These are phyloP conservation scores for Hyphopichia wangnamkhiaoensis DNA, from an alignment of 1,139 yeast genomes.

Conservation along the genomic window DNA sequence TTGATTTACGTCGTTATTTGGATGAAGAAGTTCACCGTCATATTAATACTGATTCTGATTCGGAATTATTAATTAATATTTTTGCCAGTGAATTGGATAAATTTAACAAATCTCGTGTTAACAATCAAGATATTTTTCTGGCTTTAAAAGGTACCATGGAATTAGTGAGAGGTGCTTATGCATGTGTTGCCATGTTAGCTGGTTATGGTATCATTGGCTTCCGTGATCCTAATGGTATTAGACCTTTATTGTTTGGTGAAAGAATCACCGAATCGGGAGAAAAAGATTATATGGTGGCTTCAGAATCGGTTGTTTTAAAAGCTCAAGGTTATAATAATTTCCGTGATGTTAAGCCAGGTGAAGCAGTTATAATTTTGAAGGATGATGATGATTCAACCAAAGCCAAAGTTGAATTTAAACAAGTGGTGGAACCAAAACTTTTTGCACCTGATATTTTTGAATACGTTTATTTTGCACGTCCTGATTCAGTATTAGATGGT, in stretches of 20 bases:
- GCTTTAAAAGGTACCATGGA: constrained; percentile 84
- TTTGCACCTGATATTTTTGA: constrained; percentile 97
- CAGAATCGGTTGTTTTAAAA: constrained; percentile 91
- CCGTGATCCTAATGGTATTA: constrained; percentile 95
- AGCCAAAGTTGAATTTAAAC: constrained; percentile 69
- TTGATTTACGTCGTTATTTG: constrained; percentile 70
- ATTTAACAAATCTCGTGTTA: constrained; percentile 90
- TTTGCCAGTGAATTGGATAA: constrained; percentile 92
- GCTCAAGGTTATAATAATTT: constrained; percentile 87
- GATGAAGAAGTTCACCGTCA: constrained; percentile 97
- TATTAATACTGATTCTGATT: constrained; percentile 94
- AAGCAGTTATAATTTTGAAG: constrained; percentile 91
- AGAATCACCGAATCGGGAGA: constrained; percentile 68
- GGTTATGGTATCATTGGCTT: constrained; percentile 96
- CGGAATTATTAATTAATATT: constrained; percentile 83
- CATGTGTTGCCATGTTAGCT: constrained; percentile 92
- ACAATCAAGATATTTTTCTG: constrained; percentile 81
- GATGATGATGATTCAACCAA: constrained; percentile 39
- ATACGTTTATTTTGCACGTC: constrained; percentile 96
- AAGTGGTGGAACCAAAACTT: constrained; percentile 74
- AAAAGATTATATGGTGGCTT: constrained; percentile 91
- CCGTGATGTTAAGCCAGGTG: constrained; percentile 89
- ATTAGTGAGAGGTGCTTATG: constrained; percentile 90
- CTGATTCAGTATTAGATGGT: constrained; percentile 95
- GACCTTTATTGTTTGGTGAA: constrained; percentile 88